Conservation (phyloP, 192 early-diverging fungal genomes). For the Coemansia sp. region DNA sequence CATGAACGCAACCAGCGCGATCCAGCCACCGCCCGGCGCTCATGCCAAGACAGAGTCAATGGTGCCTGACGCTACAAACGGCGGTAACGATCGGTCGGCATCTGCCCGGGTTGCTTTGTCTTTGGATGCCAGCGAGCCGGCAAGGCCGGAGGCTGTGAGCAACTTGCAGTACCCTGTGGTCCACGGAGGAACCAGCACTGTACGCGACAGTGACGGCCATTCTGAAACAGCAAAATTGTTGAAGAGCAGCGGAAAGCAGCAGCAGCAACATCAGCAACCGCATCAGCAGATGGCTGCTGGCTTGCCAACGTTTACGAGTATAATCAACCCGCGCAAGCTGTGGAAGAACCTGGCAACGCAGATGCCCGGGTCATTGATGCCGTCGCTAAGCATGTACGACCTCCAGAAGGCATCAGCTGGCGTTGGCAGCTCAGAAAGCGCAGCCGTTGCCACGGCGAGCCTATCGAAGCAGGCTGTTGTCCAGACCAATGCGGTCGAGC, state of each 20-base stretch:
- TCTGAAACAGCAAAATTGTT: not conserved
- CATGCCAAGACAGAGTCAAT: not conserved
- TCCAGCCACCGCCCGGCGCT: not conserved
- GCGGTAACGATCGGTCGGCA: not conserved
- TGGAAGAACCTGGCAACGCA: conserved; percentile 1
- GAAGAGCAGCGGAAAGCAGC: not conserved
- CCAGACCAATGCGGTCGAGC: conserved; percentile 12
- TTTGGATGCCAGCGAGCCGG: not conserved
- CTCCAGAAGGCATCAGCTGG: conserved; percentile 12
- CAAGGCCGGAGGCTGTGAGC: not conserved
- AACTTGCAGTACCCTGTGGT: conserved; percentile 27
- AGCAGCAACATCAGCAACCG: not conserved
- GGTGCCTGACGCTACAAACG: not conserved
- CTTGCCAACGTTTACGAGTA: conserved; percentile 44
- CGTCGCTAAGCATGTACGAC: conserved; percentile 24
- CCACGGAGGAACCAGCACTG: not conserved
- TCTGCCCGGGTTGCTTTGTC: not conserved
- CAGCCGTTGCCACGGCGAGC: not conserved
- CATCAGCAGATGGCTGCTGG: not conserved
- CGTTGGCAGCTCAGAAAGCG: not conserved
- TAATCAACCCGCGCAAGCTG: conserved; percentile 34
- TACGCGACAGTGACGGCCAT: conserved; percentile 4
- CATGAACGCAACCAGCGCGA: not conserved
- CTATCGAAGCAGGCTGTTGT: not conserved
- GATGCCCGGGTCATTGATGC: conserved; percentile 35